Conservation (phyloP, 345 rosid species). For the Eucalyptus coolabah region DNA sequence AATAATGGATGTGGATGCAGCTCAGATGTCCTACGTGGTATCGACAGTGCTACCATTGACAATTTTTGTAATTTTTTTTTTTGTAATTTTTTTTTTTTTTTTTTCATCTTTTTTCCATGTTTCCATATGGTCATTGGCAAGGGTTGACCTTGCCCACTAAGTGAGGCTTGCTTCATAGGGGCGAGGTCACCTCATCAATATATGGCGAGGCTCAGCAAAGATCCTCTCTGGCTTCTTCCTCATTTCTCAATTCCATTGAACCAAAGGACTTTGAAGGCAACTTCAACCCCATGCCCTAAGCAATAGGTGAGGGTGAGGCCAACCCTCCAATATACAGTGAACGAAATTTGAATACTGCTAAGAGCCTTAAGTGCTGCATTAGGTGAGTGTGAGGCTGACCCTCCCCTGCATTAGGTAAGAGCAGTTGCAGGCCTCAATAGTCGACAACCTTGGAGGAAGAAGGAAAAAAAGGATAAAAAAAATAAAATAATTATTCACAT, state of each 20-base stretch:
- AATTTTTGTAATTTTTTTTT: too few species aligned
- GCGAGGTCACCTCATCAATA: neutral
- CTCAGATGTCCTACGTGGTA: fast-evolving
- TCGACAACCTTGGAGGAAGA: neutral
- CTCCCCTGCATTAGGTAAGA: too few species aligned
- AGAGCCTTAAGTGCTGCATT: constrained; percentile 65
- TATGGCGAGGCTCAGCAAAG: neutral
- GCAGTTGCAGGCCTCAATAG: neutral
- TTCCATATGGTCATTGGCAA: fast-evolving
- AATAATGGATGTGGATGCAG: fast-evolving
- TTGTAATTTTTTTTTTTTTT: fast-evolving
- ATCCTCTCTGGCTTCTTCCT: constrained; percentile 69
- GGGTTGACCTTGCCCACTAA: neutral
- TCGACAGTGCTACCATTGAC: fast-evolving
- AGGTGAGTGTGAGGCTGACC: neutral
- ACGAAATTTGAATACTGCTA: constrained; percentile 37
- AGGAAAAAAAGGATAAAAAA: too few species aligned
- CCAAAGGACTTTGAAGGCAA: constrained; percentile 39
- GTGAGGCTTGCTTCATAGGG: neutral
- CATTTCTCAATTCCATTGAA: constrained; percentile 47
- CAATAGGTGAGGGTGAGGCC: constrained; percentile 16
- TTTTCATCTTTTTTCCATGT: neutral
- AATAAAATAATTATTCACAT: too few species aligned
- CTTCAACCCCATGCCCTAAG: constrained; percentile 84
- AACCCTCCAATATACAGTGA: constrained; percentile 35